Evolutionary conservation across 1,139 yeast species (phyloP).

Genomic region (Fermentozyma sake): DNA sequence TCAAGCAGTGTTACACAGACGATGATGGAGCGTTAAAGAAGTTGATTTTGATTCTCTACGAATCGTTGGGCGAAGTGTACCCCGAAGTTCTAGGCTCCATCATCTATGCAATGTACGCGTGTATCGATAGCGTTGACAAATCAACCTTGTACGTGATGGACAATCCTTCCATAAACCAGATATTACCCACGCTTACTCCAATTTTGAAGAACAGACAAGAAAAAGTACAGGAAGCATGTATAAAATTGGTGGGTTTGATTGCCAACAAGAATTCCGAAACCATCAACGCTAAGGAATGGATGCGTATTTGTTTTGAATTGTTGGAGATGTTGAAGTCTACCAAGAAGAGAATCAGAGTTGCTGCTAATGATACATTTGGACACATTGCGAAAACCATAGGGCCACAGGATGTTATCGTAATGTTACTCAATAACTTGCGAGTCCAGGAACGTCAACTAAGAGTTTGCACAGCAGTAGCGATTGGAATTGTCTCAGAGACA

Average conservation of each 20-base stretch:
- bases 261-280: constrained; percentile 83
- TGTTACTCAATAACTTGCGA: constrained; percentile 75
- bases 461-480: constrained; percentile 97
- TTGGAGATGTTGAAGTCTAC: constrained; percentile 85
- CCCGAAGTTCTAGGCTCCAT: constrained; percentile 93
- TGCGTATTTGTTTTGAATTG: constrained; percentile 90
- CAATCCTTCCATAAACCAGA: constrained; percentile 80
- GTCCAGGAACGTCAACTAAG: constrained; percentile 96
- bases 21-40: constrained; percentile 62
- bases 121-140: constrained; percentile 30
- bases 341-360: constrained; percentile 71
- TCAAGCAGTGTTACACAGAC: constrained; percentile 47
- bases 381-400: constrained; percentile 90
- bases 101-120: constrained; percentile 59
- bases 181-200: constrained; percentile 87
- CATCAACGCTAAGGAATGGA: constrained; percentile 94
- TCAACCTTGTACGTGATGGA: constrained; percentile 52
- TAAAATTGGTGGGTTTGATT: constrained; percentile 74
- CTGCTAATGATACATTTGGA: constrained; percentile 91
- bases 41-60: constrained; percentile 75
- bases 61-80: constrained; percentile 89
- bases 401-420: constrained; percentile 89
- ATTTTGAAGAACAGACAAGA: constrained; percentile 87
- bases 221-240: constrained; percentile 84
- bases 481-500: constrained; percentile 92